A percentile compares a stretch with the other conserved stretches of the same genome.
Evolutionary conservation across 2,329 filamentous ascomycete species (phyloP).

Genomic region (Dothistroma septosporum): DNA sequence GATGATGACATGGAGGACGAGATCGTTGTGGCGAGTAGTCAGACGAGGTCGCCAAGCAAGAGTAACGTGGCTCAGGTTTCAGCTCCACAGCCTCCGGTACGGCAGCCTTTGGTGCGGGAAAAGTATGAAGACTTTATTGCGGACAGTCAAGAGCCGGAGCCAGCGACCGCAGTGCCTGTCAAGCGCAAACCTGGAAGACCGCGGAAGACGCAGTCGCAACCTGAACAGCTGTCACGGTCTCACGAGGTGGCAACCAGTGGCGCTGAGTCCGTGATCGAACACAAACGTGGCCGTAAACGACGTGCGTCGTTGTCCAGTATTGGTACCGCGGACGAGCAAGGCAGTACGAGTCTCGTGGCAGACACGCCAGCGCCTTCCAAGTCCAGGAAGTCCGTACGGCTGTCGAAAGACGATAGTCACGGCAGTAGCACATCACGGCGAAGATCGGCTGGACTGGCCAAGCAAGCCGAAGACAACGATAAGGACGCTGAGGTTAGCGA

Average conservation of each 20-base stretch:
- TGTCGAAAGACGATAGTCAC: neutral
- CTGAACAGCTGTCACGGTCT: conserved; percentile 20
- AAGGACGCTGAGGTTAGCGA: neutral
- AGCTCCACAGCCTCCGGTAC: neutral
- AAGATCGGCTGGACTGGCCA: neutral
- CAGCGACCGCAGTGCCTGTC: conserved; percentile 1
- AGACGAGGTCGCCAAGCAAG: conserved; percentile 6
- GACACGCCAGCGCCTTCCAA: conserved; percentile 26
- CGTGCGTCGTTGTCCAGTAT: conserved; percentile 26
- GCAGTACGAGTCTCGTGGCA: conserved; percentile 10
- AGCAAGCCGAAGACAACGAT: neutral
- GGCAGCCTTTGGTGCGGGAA: neutral
- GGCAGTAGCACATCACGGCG: conserved; percentile 1
- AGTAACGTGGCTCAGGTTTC: neutral
- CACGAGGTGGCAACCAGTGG: neutral
- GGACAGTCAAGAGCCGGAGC: neutral
- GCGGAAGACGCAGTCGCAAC: conserved; percentile 25
- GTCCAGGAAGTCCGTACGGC: conserved; percentile 18
- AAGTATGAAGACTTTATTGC: neutral
- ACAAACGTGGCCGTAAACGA: conserved; percentile 25
- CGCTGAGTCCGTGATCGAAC: conserved; percentile 6
- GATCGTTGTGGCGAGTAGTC: conserved; percentile 38
- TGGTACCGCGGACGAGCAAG: neutral
- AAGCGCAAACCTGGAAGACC: conserved; percentile 30
- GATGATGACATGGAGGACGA: conserved; percentile 38